phyloP scores from a whole-genome alignment of 768 basidiomycete genomes.

The Auricularia sp. region DNA sequence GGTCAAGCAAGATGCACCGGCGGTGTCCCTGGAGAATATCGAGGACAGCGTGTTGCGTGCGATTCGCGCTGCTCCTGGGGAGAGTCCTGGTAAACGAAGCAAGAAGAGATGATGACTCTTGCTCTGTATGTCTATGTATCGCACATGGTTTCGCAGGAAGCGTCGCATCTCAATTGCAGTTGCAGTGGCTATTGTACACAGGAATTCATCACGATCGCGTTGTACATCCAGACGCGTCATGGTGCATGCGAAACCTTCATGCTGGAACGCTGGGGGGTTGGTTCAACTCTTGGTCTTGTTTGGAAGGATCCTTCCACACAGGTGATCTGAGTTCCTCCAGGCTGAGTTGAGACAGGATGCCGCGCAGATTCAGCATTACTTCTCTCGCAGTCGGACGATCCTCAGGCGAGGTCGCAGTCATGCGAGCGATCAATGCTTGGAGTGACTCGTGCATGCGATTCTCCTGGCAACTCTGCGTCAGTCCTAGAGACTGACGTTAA shows the following conservation, averaged over 20 bases:
- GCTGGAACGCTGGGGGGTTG: no score
- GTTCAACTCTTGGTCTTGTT: no score
- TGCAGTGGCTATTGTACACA: no score
- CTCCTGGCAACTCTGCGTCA: neutral
- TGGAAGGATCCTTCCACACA: neutral
- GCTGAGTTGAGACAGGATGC: neutral
- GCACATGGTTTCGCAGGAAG: no score
- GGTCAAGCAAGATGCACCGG: constrained; percentile 17
- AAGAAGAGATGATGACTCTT: neutral
- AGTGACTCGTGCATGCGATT: neutral
- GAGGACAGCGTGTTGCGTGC: constrained; percentile 39
- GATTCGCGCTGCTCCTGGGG: constrained; percentile 46
- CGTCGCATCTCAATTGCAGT: no score
- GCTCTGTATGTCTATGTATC: no score
- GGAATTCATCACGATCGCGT: no score
- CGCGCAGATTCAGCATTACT: neutral
- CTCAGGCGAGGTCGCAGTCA: neutral
- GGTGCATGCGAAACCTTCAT: no score
- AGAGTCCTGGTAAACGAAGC: constrained; percentile 1
- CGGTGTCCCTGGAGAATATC: neutral
- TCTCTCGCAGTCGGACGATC: neutral
- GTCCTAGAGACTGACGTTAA: no score
- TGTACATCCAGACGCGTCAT: no score
- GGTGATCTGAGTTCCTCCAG: neutral
- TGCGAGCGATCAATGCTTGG: neutral